Evolutionary conservation across 139 green algal species (phyloP), one percentile per base, ranked within the genome.

Genomic region (Eudorina sp.): DNA sequence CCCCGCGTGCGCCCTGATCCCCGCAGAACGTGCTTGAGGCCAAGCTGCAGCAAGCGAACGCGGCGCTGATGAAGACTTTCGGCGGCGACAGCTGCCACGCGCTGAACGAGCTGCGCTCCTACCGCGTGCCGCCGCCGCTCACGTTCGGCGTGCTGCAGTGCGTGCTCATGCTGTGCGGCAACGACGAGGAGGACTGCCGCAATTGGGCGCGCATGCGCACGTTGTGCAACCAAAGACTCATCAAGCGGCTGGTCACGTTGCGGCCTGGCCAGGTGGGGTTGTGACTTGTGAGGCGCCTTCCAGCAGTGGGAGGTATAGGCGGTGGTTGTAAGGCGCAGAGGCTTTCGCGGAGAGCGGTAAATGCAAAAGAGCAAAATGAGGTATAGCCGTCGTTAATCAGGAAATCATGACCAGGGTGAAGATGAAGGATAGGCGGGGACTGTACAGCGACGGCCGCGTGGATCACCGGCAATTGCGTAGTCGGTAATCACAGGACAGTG

Each of bases 171-270:
- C 69, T 93, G 69, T 53, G 14, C 0, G 90, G 90, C 38, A 58
- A 70, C 40, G 74, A 55, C 8, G 90, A 91, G 43, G 86, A 88
- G 11, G 90, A 93, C 45, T 74, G 53, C 43, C 66, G 76, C 41
- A 91, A 90, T 77, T 93, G 90, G 90, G 90, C 86, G 34, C 76
- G 83, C 46, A 93, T 93, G 87, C 76, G 83, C 3, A 85, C 76
- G 58, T 38, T 93, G 13, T 82, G 68, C 55, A 91, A 83, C 36
- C 90, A 93, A 68, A 19, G 82, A 19, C 82, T 88, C 31, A 88
- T 88, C 64, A 88, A 88, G 82, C 45, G 45, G 66, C 82, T 88
- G 11, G 66, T 88, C 21, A 88, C 82, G 66, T 46, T 88, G 64
- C n/a, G 66, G 43, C 82, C 82, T 5, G 82, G 45, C 45, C 81